Evolutionary conservation across 108 stramenopile species (phyloP), one percentile per base, ranked within the genome.

Genomic region (Skeletonema tropicum): DNA sequence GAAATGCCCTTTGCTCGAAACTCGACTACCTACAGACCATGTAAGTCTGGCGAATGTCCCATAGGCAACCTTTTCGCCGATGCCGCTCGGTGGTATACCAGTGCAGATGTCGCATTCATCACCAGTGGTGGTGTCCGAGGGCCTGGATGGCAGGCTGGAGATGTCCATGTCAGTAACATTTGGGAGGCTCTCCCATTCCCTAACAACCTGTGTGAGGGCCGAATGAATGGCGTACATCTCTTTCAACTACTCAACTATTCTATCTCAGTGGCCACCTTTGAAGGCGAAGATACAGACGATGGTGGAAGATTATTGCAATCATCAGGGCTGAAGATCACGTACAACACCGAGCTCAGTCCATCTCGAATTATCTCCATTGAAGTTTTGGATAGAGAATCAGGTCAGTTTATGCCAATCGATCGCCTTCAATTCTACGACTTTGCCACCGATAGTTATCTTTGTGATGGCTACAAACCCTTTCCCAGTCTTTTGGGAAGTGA

Each of bases 11-110:
- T 81, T 21, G 57, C 74, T 13, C 60, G 84, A 8, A 29, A 42
- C 25, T 80, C 36, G 10, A 12, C 11, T 15, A 60, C 41, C 36
- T 41, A 23, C 17, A 68, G 85, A 21, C 55, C 58, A 10, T 88
- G 87, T 46, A 69, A 70, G 31, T 69, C 73, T 12, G 87, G 87
- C 11, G 82, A 85, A 60, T 88, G 87, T 26, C 60, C 73, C 11
- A 69, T 83, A 9, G 87, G 87, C 1, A 88, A 81, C 48, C 55
- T 88, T 17, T 81, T 80, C 66, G 73, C 85, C 23, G 87, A 88
- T 71, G 84, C 87, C 1, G 33, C 81, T 12, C 64, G 87, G 15
- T 88, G 87, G 87, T 76, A 71, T 35, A 59, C 85, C 17, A 60
- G 62, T 7, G 42, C 82, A 21, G 82, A 88, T 30, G 42, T 88